Base-by-base conservation (phyloP, 345 rosid species). In the Lepidium africanum region DNA sequence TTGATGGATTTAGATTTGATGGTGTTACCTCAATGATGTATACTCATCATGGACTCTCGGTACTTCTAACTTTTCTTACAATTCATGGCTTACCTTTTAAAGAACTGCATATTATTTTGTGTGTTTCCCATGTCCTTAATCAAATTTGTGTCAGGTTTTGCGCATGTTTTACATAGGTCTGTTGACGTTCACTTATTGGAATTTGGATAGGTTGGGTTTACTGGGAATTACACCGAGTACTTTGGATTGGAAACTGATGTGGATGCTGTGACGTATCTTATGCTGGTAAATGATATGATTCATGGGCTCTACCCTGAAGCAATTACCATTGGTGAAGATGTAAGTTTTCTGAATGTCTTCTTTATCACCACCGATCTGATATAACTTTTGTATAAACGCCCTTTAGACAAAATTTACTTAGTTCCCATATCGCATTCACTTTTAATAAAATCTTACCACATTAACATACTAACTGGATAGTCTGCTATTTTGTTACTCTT, bases 21-120 rank as follows among this genome's bases (percentile, higher is more conserved):
- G 98, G 97, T 25, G 98, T 93, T 68, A 93, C 96, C 71, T 90
- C 98, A 64, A 93, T 93, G 98, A 93, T 93, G 97, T 90, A 93
- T 66, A 84, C 97, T 47, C 98, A 90, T 82, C 98, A 90, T 79
- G 98, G 98, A 49, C 84, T 90, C 83, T 78, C 83, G 96, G 97
- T 93, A 65, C 47, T 61, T 30, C 19, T 42, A 58, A 12, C 42
- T 30, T 59, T 58, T 41, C 52, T 8, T 47, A n/a, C 23, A 46
- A n/a, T 38, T 42, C 19, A 63, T 71, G 30, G 30, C 30, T 59
- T 12, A 33, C 54, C 5, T 57, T 13, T 61, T 19, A 13, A 12
- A 33, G 32, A 17, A 15, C 36, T 53, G 59, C 62, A 19, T 1
- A 35, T 36, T 33, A 35, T 36, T 33, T 38, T 62, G 39, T 55